Evolutionary conservation across 805 yeast genomes (phyloP), one percentile per base, ranked within the genome.

Genomic region (Candida khao-thaluensis): DNA sequence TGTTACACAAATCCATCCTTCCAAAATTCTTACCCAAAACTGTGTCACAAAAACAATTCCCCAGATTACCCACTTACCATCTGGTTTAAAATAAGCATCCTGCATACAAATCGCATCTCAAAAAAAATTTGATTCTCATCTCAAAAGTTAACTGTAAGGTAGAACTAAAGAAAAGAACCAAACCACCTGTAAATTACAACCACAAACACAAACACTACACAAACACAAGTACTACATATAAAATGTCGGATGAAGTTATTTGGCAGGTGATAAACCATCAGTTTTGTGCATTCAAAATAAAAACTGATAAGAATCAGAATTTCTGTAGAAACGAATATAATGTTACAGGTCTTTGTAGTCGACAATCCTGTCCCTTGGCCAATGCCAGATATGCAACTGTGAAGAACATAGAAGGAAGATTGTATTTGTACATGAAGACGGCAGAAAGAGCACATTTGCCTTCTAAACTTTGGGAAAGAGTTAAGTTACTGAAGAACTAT

Each of bases 371-470:
- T 61, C 99, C 99, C 2, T 69, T 93, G 44, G 99, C 99, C 17
- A 93, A 88, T 60, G 86, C 95, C 12, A 77, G 85, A 54, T 87
- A 87, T 64, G 95, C 96, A 22, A 87, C 96, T 1, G 86, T 87
- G 31, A 83, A 86, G 56, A 81, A 77, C 50, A 73, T 84, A 20
- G 87, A 84, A 49, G 96, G 95, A 5, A 77, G 77, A 57, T 65
- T 88, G 34, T 87, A 86, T 54, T 66, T 87, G 24, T 93, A 93
- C 66, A 93, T 93, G 88, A 93, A 93, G 62, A 93, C 98, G 1
- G 95, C 95, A 1, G 99, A 93, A 69, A 81, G 99, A 66, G 95
- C 95, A 15, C 98, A 93, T 59, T 85, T 89, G 47, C 99, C 99
- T 10, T 79, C 85, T 30, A 84, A 85, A 53, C 69, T 87, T 60